A percentile compares a stretch with the other conserved stretches of the same genome.
Conservation (phyloP, 306 rosid species). For the Prunus dulcis region DNA sequence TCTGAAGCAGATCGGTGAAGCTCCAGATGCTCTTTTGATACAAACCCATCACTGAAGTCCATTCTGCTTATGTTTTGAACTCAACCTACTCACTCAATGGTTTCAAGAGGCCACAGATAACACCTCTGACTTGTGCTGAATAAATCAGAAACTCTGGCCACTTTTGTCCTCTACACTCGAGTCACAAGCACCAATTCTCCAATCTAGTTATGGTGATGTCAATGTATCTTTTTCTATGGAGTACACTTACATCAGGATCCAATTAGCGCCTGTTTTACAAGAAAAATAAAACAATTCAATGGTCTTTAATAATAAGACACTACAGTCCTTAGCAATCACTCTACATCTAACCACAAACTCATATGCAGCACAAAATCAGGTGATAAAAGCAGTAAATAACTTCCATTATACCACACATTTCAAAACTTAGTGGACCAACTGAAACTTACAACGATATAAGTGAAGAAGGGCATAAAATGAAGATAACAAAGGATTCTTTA, state of each 20-base stretch:
- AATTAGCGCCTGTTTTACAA: conserved; percentile 27
- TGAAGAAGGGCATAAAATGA: neutral
- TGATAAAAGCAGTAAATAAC: neutral
- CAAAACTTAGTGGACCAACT: neutral
- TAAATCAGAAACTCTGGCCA: neutral
- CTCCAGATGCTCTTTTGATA: conserved; percentile 45
- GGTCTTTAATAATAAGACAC: neutral
- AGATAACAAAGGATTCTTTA: neutral
- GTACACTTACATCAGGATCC: neutral
- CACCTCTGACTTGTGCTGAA: neutral
- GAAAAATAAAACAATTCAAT: neutral
- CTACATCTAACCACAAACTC: neutral
- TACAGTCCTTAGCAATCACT: neutral
- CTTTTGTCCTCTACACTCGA: neutral
- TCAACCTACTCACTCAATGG: conserved; percentile 14
- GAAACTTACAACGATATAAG: neutral
- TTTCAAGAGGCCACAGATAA: conserved; percentile 16
- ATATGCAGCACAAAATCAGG: neutral
- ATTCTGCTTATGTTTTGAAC: conserved; percentile 29
- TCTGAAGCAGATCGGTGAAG: conserved; percentile 42
- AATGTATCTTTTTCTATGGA: conserved; percentile 9
- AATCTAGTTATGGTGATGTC: conserved; percentile 4
- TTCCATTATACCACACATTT: neutral
- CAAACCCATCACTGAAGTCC: conserved; percentile 48
- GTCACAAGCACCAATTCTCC: neutral